phyloP scores from a whole-genome alignment of 2,329 filamentous ascomycete genomes.

The Ceratocystis diversiconidia region DNA sequence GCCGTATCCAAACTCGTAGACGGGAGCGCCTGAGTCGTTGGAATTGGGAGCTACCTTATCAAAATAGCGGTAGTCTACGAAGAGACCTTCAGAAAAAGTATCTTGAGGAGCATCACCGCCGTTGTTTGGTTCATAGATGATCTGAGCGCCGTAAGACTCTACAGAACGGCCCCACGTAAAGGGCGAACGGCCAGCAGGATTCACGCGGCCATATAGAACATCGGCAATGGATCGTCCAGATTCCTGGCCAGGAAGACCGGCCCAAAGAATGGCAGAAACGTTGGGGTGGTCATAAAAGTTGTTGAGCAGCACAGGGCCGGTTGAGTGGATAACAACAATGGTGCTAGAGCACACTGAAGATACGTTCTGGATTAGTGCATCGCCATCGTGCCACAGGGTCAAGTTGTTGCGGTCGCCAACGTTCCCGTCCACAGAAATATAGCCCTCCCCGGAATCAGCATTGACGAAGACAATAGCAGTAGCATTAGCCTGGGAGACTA shows the following conservation, averaged over 20 bases:
- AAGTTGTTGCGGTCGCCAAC: slow-evolving; percentile 83
- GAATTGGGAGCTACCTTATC: slow-evolving; percentile 39
- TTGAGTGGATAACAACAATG: slow-evolving; percentile 78
- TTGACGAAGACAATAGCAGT: slow-evolving; percentile 83
- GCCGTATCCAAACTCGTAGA: slow-evolving; percentile 72
- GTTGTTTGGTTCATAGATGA: slow-evolving; percentile 57
- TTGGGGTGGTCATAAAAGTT: slow-evolving; percentile 64
- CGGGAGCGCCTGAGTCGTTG: slow-evolving; percentile 40
- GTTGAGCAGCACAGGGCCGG: slow-evolving; percentile 62
- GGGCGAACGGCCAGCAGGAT: slow-evolving; percentile 61
- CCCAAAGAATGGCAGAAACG: slow-evolving; percentile 71
- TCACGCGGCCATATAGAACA: slow-evolving; percentile 68
- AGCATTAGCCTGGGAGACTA: slow-evolving; percentile 49
- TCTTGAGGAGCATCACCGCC: slow-evolving; percentile 51
- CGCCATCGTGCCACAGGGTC: slow-evolving; percentile 73
- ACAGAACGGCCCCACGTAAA: slow-evolving; percentile 64
- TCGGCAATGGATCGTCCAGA: slow-evolving; percentile 67
- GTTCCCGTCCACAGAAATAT: slow-evolving; percentile 69
- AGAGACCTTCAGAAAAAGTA: slow-evolving; percentile 62
- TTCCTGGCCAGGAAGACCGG: slow-evolving; percentile 70
- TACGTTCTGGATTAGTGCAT: slow-evolving; percentile 68
- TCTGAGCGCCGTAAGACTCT: slow-evolving; percentile 52
- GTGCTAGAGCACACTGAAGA: slow-evolving; percentile 71
- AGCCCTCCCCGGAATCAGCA: slow-evolving; percentile 74
- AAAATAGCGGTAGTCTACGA: slow-evolving; percentile 74